Evolutionary conservation across 1,139 yeast species (phyloP), one percentile per base, ranked within the genome.

Genomic region (Candida buenavistaensis): DNA sequence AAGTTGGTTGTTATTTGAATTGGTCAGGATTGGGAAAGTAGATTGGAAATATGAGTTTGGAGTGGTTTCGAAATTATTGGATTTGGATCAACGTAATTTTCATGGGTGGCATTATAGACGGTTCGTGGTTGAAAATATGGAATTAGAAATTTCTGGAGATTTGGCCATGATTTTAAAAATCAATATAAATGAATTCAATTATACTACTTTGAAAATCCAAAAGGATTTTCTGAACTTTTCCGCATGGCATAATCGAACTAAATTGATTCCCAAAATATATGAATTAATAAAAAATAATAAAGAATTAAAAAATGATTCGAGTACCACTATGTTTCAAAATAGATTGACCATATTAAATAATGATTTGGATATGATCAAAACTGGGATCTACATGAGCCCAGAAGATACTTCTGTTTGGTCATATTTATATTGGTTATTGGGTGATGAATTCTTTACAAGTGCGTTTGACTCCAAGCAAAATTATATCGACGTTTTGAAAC

Each of bases 91-190:
- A 19, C 72, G 98, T 46, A 92, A 92, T 55, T 92, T 74, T 56
- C 97, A 89, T 55, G 97, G 96, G 3, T 92, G 99, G 99, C 90
- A 86, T 35, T 92, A 92, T 56, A 69, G 98, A 50, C 70, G 97
- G 37, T 75, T 76, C 38, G 79, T 92, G 2, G 78, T 88, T 6
- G 58, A 59, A 3, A 65, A 70, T 28, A 57, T 82, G 26, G 83
- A 79, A 45, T 43, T 43, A n/a, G 47, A 46, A 9, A 29, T 24
- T 17, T 22, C 30, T 17, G 15, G 20, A 8, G 51, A 52, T 19
- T 34, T 40, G 1, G 24, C 39, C 3, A 39, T 58, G 36, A 19
- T 51, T 33, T 40, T 64, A 51, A 35, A 59, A 8, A 50, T 68
- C 10, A 52, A 58, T 38, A 39, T 60, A 28, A 53, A 62, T 5